phyloP scores from a whole-genome alignment of 768 basidiomycete genomes.

The Cystofilobasidium macerans region DNA sequence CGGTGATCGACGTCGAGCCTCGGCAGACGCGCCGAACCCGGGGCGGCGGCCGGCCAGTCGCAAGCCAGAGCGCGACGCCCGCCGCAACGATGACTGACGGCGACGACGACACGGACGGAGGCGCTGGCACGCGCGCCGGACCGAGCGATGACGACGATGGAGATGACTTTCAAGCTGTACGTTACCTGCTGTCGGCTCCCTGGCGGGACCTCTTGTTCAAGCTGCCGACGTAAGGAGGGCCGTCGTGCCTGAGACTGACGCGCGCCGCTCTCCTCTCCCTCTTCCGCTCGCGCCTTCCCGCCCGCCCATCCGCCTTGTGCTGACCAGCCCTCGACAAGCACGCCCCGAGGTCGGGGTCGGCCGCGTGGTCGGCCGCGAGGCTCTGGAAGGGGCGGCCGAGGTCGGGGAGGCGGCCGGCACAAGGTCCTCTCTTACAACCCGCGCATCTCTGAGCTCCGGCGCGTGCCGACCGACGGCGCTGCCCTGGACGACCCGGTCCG shows the following conservation, averaged over 20 bases:
- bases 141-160: neutral
- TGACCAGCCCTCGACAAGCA: conserved; percentile 6
- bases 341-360: conserved; percentile 23
- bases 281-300: neutral
- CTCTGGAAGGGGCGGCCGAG: conserved; percentile 18
- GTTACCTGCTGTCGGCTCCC: neutral
- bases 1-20: conserved; percentile 31
- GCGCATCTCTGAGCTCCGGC: conserved; percentile 27
- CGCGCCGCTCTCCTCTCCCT: neutral
- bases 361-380: conserved; percentile 17
- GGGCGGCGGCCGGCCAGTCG: conserved; percentile 15
- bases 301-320: neutral
- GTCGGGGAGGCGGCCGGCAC: conserved; percentile 17
- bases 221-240: no score
- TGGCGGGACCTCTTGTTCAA: neutral
- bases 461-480: neutral
- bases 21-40: conserved; percentile 25
- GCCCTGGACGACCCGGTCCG: conserved; percentile 11
- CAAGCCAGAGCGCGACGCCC: conserved; percentile 19
- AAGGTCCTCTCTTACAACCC: neutral
- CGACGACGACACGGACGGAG: neutral
- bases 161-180: neutral
- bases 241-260: no score
- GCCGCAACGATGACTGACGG: neutral
- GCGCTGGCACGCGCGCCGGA: neutral